phyloP scores from a whole-genome alignment of 2,329 filamentous ascomycete species.

The Fusarium sp. region DNA sequence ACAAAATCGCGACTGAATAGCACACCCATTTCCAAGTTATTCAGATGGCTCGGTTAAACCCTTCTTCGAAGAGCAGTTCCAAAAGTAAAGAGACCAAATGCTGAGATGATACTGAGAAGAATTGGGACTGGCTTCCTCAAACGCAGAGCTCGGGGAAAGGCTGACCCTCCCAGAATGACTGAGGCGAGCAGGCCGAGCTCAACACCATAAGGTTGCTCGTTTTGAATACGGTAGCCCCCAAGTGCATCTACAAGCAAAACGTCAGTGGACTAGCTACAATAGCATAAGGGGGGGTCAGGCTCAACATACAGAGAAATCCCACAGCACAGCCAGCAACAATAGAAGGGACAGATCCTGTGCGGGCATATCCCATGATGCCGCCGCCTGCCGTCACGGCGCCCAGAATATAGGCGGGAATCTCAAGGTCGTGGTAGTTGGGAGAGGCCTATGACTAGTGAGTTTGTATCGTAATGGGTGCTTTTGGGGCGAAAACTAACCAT shows the following conservation, averaged over 20 bases:
- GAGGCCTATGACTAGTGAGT: conserved; percentile 18
- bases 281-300: background rate
- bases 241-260: conserved; percentile 67
- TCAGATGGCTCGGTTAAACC: background rate
- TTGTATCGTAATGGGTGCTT: too few relatives aligned
- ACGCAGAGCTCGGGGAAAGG: conserved; percentile 86
- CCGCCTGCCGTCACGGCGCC: conserved; percentile 85
- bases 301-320: conserved; percentile 68
- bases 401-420: conserved; percentile 77
- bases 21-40: background rate
- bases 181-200: conserved; percentile 92
- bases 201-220: conserved; percentile 79
- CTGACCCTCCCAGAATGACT: conserved; percentile 81
- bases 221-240: conserved; percentile 82
- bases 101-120: conserved; percentile 79
- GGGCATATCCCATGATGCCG: conserved; percentile 85
- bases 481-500: conserved; percentile 13
- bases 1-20: background rate
- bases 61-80: conserved; percentile 70
- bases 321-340: conserved; percentile 86
- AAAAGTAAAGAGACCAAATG: conserved; percentile 82
- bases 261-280: background rate
- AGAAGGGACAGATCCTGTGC: conserved; percentile 86
- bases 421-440: conserved; percentile 40
- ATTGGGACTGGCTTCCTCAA: conserved; percentile 85